phyloP scores from a whole-genome alignment of 2,329 filamentous ascomycete genomes.

The Aurifilum marmelostoma region DNA sequence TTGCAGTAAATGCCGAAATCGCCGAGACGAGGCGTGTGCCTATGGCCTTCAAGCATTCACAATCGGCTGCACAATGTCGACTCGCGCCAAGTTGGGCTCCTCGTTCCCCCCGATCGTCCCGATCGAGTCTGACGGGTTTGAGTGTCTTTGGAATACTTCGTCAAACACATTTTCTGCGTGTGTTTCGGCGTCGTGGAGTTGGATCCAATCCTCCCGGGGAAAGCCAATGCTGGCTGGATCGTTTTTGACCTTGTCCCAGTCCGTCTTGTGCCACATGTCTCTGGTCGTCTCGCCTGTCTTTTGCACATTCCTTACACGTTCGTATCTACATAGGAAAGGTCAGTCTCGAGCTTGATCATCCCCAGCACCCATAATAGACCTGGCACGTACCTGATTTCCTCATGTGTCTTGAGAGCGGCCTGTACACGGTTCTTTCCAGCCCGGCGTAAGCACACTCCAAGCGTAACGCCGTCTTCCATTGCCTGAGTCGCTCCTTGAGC shows the following conservation, averaged over 20 bases:
- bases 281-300: conserved; percentile 55
- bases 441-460: conserved; percentile 48
- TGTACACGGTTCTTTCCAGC: conserved; percentile 44
- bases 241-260: conserved; percentile 52
- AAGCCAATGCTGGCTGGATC: conserved; percentile 52
- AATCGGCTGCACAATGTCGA: conserved; percentile 9
- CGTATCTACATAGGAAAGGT: conserved; percentile 38
- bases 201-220: conserved; percentile 56
- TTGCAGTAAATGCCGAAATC: no score
- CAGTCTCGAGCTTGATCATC: neutral
- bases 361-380: no score
- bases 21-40: no score
- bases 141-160: conserved; percentile 37
- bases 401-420: conserved; percentile 46
- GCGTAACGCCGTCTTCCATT: conserved; percentile 53
- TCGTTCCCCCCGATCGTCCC: neutral
- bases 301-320: conserved; percentile 51
- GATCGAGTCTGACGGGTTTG: conserved; percentile 2
- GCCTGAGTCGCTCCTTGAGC: conserved; percentile 54
- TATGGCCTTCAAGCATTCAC: neutral
- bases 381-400: conserved; percentile 43
- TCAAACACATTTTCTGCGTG: conserved; percentile 46
- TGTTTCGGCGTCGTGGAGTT: conserved; percentile 53
- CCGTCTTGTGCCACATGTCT: conserved; percentile 59
- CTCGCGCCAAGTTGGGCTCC: neutral